phyloP scores from a whole-genome alignment of 1,284 basidiomycete genomes.

The Volvariella surrecta region DNA sequence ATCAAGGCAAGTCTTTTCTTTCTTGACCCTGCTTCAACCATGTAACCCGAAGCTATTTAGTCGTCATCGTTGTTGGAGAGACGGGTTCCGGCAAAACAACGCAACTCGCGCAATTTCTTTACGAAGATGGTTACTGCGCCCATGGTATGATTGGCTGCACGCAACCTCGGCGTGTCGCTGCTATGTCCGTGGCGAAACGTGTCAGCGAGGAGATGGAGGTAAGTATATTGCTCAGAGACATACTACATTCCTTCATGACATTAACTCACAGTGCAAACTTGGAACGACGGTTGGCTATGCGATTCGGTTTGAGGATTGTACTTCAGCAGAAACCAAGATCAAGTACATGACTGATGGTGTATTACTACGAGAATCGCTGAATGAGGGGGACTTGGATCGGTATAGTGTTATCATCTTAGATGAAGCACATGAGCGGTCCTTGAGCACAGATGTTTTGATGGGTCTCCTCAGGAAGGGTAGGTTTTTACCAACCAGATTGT shows the following conservation, averaged over 20 bases:
- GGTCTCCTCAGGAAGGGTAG: slow-evolving; percentile 87
- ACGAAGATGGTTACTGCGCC: slow-evolving; percentile 91
- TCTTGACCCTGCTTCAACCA: neutral
- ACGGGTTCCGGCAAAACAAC: slow-evolving; percentile 96
- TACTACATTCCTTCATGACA: slow-evolving; percentile 3
- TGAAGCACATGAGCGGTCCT: slow-evolving; percentile 93
- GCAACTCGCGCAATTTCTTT: slow-evolving; percentile 85
- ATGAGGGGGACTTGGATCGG: slow-evolving; percentile 91
- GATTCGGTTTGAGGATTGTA: slow-evolving; percentile 97
- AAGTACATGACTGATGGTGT: slow-evolving; percentile 99
- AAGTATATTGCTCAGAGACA: slow-evolving; percentile 12
- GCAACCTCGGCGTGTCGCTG: slow-evolving; percentile 94
- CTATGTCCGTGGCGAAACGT: slow-evolving; percentile 98
- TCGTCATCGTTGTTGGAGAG: slow-evolving; percentile 91
- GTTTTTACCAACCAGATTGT: slow-evolving; percentile 17
- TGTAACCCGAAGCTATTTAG: slow-evolving; percentile 32
- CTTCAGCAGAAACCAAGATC: slow-evolving; percentile 85
- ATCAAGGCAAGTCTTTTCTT: slow-evolving; percentile 63
- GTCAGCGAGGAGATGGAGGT: slow-evolving; percentile 94
- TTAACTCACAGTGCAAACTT: slow-evolving; percentile 59
- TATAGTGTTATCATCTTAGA: slow-evolving; percentile 96
- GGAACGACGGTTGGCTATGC: slow-evolving; percentile 91
- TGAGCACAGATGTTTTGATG: slow-evolving; percentile 97
- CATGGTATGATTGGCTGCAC: slow-evolving; percentile 92
- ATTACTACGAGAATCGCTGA: slow-evolving; percentile 88